Evolutionary conservation across 176 grass and related monocot genomes (phyloP), one percentile per base, ranked within the genome.

Genomic region (Tuctoria greenei): DNA sequence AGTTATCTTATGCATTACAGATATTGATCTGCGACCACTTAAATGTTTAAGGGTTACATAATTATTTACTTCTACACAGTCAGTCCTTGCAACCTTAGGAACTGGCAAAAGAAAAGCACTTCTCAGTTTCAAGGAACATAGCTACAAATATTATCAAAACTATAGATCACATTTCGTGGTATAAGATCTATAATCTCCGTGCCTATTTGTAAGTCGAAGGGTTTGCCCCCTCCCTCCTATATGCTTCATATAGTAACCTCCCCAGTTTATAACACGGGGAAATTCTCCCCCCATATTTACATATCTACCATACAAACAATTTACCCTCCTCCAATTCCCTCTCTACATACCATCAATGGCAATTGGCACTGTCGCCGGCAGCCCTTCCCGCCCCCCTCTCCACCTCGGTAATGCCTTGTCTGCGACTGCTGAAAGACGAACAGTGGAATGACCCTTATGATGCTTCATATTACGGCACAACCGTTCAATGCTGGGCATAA

Each of bases 291-390:
- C 72, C 69, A 67, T 97, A 97, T 97, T 78, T 92, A 98, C 91
- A 92, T 94, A 86, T 83, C 86, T 88, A 83, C 76, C 74, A 59
- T 81, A 79, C 83, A 86, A 86, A 88, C 75, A 92, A 86, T 86
- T 89, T 85, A 65, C 79, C 76, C 50, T 51, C 52, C 45, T 73
- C 77, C 74, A 87, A 83, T 49, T 23, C 47, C 77, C 15, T 76
- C 66, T 86, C 85, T 92, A 87, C 72, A 79, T 74, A 47, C 82
- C 84, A 74, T 92, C 84, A 14, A 95, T 84, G 60, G 82, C 71
- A 4, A 95, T 79, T 0, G 86, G 81, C 64, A 99, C 92, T 2
- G 59, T 67, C 14, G 25, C 69, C 0, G 92, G 91, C 42, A 95
- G 57, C 63, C 87, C 87, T 59, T 93, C 82, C 28, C 51, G 60